Percentiles rank a stretch among this genome's conserved stretches.
These are phyloP conservation scores for Talaromyces borbonicus DNA, from an alignment of 495 filamentous ascomycete genomes.

Conservation along the genomic window DNA sequence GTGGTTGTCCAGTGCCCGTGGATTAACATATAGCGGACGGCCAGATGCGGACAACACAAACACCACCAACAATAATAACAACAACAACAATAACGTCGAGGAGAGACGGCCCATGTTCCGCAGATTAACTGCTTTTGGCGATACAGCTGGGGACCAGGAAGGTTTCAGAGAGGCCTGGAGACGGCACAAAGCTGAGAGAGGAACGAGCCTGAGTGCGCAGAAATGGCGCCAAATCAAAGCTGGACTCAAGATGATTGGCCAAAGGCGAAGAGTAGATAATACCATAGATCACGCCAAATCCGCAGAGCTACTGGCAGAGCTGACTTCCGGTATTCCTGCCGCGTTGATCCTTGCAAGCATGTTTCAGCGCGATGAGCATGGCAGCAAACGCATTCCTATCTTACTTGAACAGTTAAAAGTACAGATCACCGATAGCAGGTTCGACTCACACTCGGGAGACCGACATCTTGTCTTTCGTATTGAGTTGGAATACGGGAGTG, in stretches of 20 bases:
- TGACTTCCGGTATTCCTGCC: constrained; percentile 83
- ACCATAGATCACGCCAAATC: constrained; percentile 90
- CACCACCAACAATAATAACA: constrained; percentile 25
- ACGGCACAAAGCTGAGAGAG: constrained; percentile 45
- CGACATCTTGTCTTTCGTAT: constrained; percentile 83
- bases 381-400: constrained; percentile 88
- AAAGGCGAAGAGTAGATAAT: constrained; percentile 66
- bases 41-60: constrained; percentile 20
- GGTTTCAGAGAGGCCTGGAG: constrained; percentile 40
- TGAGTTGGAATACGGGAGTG: constrained; percentile 92
- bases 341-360: constrained; percentile 90
- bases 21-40: constrained; percentile 43
- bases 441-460: constrained; percentile 53
- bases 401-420: constrained; percentile 92
- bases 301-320: constrained; percentile 89
- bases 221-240: constrained; percentile 84
- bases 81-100: constrained; percentile 21
- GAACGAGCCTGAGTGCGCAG: constrained; percentile 69
- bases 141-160: constrained; percentile 45
- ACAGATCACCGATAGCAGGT: constrained; percentile 69
- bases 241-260: constrained; percentile 70
- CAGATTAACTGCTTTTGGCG: constrained; percentile 62
- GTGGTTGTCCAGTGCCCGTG: constrained; percentile 46
- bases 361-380: constrained; percentile 94
- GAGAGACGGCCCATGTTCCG: constrained; percentile 59